Conservation (phyloP, 1,284 basidiomycete species). For the Ceratobasidium sp. region DNA sequence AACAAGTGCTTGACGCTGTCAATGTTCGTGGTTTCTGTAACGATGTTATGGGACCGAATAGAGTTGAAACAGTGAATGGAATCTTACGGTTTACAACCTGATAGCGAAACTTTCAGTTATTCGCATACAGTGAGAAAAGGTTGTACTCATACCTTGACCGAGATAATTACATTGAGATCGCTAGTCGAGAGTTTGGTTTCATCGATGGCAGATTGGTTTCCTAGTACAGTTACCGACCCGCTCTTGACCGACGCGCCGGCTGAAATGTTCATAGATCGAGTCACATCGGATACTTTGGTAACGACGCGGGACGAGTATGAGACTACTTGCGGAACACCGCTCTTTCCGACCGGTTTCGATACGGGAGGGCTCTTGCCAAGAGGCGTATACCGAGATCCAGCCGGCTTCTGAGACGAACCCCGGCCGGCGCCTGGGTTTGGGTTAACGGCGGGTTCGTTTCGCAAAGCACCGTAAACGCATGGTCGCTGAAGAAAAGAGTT, state of each 20-base stretch:
- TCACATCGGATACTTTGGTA: slow-evolving; percentile 1
- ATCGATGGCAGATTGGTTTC: slow-evolving; percentile 11
- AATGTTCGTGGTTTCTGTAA: neutral
- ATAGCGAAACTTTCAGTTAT: neutral
- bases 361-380: neutral
- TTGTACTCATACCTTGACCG: neutral
- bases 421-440: neutral
- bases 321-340: neutral
- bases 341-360: neutral
- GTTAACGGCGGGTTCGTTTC: neutral
- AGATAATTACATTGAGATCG: slow-evolving; percentile 2
- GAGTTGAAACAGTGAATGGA: neutral
- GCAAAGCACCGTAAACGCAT: neutral
- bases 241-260: slow-evolving; percentile 6
- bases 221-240: neutral
- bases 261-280: slow-evolving; percentile 8
- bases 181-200: neutral
- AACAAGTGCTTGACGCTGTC: neutral
- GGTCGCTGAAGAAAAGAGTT: slow-evolving; percentile 14
- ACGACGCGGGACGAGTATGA: slow-evolving; percentile 13
- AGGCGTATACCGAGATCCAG: neutral
- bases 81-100: neutral
- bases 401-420: neutral
- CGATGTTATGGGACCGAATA: neutral
- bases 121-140: neutral